Evolutionary conservation across 345 rosid genomes (phyloP).

Genomic region (Sonneratia alba): DNA sequence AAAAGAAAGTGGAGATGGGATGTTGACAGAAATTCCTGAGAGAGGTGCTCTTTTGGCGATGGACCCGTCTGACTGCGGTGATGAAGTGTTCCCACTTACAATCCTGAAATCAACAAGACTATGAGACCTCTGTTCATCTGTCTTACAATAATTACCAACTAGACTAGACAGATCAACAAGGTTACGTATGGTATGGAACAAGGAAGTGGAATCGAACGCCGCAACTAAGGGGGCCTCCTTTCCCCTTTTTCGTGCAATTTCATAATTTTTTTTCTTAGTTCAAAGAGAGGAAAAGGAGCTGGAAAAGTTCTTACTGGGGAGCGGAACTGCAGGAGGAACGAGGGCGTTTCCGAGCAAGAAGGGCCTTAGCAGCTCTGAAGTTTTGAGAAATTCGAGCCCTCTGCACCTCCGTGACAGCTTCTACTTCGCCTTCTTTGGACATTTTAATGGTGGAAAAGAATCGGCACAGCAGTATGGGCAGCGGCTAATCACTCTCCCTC

Average conservation of each 20-base stretch:
- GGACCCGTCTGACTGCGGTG: constrained; percentile 7
- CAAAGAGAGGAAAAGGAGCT: neutral
- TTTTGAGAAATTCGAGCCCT: constrained; percentile 46
- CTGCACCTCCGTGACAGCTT: constrained; percentile 19
- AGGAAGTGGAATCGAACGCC: neutral
- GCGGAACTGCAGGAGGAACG: constrained; percentile 15
- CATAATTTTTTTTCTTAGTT: neutral
- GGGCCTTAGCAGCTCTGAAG: constrained; percentile 57
- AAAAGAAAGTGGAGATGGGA: constrained; percentile 17
- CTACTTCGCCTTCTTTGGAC: constrained; percentile 5
- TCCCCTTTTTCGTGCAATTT: neutral
- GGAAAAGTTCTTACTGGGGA: constrained; percentile 2
- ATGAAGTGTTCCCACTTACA: constrained; percentile 8
- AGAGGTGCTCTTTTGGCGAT: constrained; percentile 47
- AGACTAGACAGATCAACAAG: no score
- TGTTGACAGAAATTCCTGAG: constrained; percentile 33
- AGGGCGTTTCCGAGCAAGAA: constrained; percentile 56
- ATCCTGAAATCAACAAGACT: constrained; percentile 3
- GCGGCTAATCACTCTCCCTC: neutral
- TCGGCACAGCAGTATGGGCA: neutral
- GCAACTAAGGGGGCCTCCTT: neutral
- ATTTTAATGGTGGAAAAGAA: neutral
- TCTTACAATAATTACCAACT: no score
- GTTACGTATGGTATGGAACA: no score
- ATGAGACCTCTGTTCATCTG: neutral